Evolutionary conservation across 1,284 basidiomycete genomes (phyloP).

Genomic region (Salmacisia buchloeana): DNA sequence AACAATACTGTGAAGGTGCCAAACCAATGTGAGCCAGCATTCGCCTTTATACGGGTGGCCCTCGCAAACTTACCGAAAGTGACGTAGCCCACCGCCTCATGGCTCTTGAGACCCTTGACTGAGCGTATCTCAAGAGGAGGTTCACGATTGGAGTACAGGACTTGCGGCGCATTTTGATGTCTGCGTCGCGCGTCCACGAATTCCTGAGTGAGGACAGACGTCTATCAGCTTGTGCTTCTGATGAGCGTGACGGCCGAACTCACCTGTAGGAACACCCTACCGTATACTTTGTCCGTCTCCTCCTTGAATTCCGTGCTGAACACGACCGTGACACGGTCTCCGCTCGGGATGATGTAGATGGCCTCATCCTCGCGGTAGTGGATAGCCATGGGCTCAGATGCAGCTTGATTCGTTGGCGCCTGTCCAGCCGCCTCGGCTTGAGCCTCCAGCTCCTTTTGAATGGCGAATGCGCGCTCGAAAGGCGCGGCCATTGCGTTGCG

Average conservation of each 20-base stretch:
- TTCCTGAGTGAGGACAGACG: slow-evolving; percentile 61
- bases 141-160: slow-evolving; percentile 91
- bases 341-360: slow-evolving; percentile 86
- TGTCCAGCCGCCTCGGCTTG: slow-evolving; percentile 53
- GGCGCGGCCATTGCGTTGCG: slow-evolving; percentile 91
- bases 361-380: slow-evolving; percentile 90
- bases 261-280: slow-evolving; percentile 94
- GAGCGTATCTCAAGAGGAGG: slow-evolving; percentile 92
- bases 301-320: slow-evolving; percentile 96
- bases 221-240: not conserved
- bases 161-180: slow-evolving; percentile 96
- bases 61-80: slow-evolving; percentile 78
- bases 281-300: slow-evolving; percentile 94
- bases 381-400: slow-evolving; percentile 79
- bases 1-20: slow-evolving; percentile 65
- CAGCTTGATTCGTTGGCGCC: slow-evolving; percentile 45
- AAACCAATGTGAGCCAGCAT: not conserved
- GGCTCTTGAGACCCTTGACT: slow-evolving; percentile 70
- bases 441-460: slow-evolving; percentile 79
- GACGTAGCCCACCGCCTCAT: slow-evolving; percentile 93
- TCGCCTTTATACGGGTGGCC: too few relatives aligned
- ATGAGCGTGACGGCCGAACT: slow-evolving; percentile 34
- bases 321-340: slow-evolving; percentile 94
- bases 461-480: slow-evolving; percentile 80
- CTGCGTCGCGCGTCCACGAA: slow-evolving; percentile 94